A percentile compares a stretch with the other conserved stretches of the same genome.
These are phyloP conservation scores for Hemileccinum impolitum DNA, from an alignment of 768 basidiomycete genomes.

Conservation along the genomic window DNA sequence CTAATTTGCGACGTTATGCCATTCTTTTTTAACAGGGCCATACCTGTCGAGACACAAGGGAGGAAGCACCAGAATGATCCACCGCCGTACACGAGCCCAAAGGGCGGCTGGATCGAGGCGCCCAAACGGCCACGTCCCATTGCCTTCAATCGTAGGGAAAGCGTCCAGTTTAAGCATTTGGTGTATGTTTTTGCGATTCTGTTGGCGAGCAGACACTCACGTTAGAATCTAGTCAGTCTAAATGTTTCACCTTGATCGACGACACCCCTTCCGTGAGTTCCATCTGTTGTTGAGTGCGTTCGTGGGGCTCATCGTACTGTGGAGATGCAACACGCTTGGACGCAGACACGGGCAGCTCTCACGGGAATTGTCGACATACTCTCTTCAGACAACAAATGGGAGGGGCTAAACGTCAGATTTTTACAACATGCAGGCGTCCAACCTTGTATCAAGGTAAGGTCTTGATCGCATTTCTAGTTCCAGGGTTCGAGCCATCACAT, in stretches of 20 bases:
- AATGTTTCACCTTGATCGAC: slow-evolving; percentile 23
- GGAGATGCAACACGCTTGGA: slow-evolving; percentile 22
- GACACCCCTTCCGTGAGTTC: slow-evolving; percentile 19
- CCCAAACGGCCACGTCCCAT: slow-evolving; percentile 8
- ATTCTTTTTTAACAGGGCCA: neutral
- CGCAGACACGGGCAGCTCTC: slow-evolving; percentile 20
- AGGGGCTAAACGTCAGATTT: slow-evolving; percentile 18
- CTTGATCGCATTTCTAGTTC: neutral
- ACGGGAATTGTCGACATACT: slow-evolving; percentile 9
- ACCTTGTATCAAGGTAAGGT: slow-evolving; percentile 9
- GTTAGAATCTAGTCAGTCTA: slow-evolving; percentile 11
- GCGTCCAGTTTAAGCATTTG: slow-evolving; percentile 16
- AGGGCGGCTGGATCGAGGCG: slow-evolving; percentile 7
- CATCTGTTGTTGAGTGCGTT: neutral
- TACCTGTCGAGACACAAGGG: neutral
- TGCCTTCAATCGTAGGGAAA: slow-evolving; percentile 10
- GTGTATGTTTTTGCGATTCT: slow-evolving; percentile 9
- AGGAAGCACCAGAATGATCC: neutral
- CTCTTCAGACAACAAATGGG: slow-evolving; percentile 14
- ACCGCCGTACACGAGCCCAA: slow-evolving; percentile 15
- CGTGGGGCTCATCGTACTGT: neutral
- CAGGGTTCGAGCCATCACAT: neutral
- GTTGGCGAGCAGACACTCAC: neutral
- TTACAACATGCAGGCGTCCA: slow-evolving; percentile 7
- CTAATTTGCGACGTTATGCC: neutral